Evolutionary conservation across 768 basidiomycete species (phyloP), one percentile per base, ranked within the genome.

Genomic region (Rhodotorula toruloides): DNA sequence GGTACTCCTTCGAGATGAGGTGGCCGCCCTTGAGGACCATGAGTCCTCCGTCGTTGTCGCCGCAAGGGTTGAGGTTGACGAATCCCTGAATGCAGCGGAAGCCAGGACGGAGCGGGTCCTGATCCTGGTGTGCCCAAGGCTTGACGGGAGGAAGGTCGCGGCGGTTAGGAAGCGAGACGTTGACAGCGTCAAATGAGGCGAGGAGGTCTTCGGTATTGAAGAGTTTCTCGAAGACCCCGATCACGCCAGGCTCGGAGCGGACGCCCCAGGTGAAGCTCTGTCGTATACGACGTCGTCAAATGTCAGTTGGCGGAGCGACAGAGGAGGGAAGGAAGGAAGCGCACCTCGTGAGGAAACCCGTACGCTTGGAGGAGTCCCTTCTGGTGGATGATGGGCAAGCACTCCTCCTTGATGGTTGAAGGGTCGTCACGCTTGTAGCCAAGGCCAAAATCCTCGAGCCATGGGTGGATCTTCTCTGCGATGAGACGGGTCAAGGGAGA

Each of bases 391-490:
- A 65, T 56, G 19, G 78, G 77, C 40, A 79, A 55, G 52, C 76
- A 72, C 16, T 73, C 74, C 25, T 67, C 58, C 22, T 72, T 66
- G 76, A 76, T 76, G 7, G 78, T 79, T 6, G 65, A 60, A 21
- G 72, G 70, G 65, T 77, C 77, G 54, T 78, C 74, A 40, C 72
- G 63, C 64, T 78, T 76, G 71, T 76, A 79, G 16, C 77, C 77
- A 34, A 73, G 71, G 9, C 73, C 73, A 50, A 76, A 77, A 43
- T 63, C 63, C 62, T 79, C 78, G 53, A 77, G 64, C 76, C 77
- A 79, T 16, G 64, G 58, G 49, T 77, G 74, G 22, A 73, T 70
- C 31, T 65, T 49, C 31, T 74, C 53, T 31, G n/a, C n/a, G n/a
- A n/a, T n/a, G n/a, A n/a, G n/a, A n/a, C n/a, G n/a, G n/a, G n/a